These are phyloP conservation scores for Verticillium nonalfalfae DNA, from an alignment of 2,329 filamentous ascomycete genomes.

Conservation along the genomic window DNA sequence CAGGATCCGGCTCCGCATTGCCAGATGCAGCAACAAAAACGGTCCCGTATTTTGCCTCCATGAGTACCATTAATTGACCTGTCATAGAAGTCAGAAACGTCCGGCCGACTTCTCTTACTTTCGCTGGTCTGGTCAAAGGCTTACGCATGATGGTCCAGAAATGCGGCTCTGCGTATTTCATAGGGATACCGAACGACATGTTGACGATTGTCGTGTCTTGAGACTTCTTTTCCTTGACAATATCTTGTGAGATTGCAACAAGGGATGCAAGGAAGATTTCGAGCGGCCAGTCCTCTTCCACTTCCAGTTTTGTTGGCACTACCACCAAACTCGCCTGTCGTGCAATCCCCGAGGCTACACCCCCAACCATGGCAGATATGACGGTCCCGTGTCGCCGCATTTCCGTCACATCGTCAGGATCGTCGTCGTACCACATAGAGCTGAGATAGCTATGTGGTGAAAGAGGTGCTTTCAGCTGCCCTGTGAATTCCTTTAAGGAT, in stretches of 20 bases:
- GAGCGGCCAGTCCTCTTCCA: background rate
- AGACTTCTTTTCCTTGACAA: background rate
- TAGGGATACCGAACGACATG: background rate
- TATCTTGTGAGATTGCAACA: background rate
- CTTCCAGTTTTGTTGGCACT: background rate
- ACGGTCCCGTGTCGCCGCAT: background rate
- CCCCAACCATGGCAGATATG: background rate
- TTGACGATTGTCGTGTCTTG: background rate
- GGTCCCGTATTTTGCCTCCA: background rate
- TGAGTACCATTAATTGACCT: background rate
- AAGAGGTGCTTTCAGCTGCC: background rate
- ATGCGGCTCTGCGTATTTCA: background rate
- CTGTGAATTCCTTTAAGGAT: background rate
- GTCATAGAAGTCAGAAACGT: no score
- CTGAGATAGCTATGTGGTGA: background rate
- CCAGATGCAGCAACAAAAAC: background rate
- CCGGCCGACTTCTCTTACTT: no score
- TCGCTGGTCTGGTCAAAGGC: background rate
- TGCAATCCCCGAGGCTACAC: background rate
- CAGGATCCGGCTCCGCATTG: background rate
- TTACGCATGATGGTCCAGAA: background rate
- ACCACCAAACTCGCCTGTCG: background rate
- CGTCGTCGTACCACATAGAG: background rate
- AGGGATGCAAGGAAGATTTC: background rate
- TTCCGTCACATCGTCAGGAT: background rate